phyloP scores from a whole-genome alignment of 2,329 filamentous ascomycete genomes.

The Neoscytalidium dimidiatum region DNA sequence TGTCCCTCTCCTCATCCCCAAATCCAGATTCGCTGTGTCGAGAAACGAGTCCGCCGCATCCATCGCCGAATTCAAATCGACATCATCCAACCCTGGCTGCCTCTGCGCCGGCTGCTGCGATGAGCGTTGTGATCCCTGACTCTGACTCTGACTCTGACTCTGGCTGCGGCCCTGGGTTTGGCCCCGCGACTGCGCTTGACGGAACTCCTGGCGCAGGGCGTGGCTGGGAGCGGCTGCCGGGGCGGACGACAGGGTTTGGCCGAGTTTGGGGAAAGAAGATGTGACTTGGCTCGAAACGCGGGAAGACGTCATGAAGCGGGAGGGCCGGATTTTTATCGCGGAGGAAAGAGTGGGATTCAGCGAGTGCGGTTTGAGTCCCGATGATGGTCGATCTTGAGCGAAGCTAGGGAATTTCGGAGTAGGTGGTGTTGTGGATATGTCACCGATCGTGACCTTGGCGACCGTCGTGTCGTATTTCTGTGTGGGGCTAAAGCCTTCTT shows the following conservation, averaged over 20 bases:
- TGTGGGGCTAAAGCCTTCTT: too few relatives aligned
- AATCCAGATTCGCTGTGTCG: not conserved
- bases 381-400: not conserved
- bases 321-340: not conserved
- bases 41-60: conserved; percentile 16
- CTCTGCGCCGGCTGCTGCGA: not conserved
- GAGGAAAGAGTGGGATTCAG: not conserved
- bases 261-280: not conserved
- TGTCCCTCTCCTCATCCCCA: not conserved
- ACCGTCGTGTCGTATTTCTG: not conserved
- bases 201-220: not conserved
- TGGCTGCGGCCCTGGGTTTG: not conserved
- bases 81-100: not conserved
- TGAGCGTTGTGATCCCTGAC: not conserved
- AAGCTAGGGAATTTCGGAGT: not conserved
- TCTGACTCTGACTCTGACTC: not conserved
- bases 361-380: not conserved
- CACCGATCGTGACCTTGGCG: not conserved
- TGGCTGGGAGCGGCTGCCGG: not conserved
- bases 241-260: not conserved
- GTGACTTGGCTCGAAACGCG: not conserved
- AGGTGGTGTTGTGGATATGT: not conserved
- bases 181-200: not conserved
- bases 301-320: not conserved
- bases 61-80: conserved; percentile 1